These are phyloP conservation scores for Trichoderma semiorbis DNA, from an alignment of 2,329 filamentous ascomycete genomes.

Conservation along the genomic window DNA sequence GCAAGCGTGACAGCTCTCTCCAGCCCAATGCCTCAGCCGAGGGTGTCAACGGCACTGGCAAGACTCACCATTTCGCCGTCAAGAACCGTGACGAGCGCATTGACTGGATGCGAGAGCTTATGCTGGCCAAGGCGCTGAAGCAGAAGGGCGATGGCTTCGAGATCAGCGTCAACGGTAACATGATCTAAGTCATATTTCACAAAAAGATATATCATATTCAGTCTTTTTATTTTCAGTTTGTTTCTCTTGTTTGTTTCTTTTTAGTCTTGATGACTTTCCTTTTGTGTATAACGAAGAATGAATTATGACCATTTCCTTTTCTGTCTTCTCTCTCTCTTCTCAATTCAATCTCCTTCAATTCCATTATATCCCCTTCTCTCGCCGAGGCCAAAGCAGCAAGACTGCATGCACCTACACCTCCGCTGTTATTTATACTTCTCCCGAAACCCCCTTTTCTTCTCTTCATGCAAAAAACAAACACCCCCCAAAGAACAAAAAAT, in stretches of 20 bases:
- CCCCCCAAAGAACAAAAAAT: neutral
- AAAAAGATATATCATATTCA: neutral
- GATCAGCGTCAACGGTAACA: slow-evolving; percentile 76
- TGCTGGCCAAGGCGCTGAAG: slow-evolving; percentile 83
- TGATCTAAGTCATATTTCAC: slow-evolving; percentile 49
- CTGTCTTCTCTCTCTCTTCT: slow-evolving; percentile 21
- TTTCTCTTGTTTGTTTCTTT: neutral
- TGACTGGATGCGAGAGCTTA: slow-evolving; percentile 94
- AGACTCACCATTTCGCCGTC: slow-evolving; percentile 93
- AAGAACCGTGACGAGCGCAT: slow-evolving; percentile 84
- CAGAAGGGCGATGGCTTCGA: slow-evolving; percentile 82
- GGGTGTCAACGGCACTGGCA: slow-evolving; percentile 61
- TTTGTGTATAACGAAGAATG: slow-evolving; percentile 11
- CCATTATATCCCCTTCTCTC: slow-evolving; percentile 4
- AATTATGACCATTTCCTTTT: slow-evolving; percentile 10
- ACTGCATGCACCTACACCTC: neutral
- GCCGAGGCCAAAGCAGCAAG: neutral
- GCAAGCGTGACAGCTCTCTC: slow-evolving; percentile 51
- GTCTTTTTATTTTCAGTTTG: neutral
- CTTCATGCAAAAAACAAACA: neutral
- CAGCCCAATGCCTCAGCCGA: slow-evolving; percentile 36
- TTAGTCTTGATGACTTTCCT: slow-evolving; percentile 14
- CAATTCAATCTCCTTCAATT: slow-evolving; percentile 5
- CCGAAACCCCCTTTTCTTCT: neutral
- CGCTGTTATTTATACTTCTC: neutral